Percentiles rank a stretch among this genome's conserved stretches.
These are phyloP conservation scores for Podospora australis DNA, from an alignment of 495 filamentous ascomycete genomes.

Conservation along the genomic window DNA sequence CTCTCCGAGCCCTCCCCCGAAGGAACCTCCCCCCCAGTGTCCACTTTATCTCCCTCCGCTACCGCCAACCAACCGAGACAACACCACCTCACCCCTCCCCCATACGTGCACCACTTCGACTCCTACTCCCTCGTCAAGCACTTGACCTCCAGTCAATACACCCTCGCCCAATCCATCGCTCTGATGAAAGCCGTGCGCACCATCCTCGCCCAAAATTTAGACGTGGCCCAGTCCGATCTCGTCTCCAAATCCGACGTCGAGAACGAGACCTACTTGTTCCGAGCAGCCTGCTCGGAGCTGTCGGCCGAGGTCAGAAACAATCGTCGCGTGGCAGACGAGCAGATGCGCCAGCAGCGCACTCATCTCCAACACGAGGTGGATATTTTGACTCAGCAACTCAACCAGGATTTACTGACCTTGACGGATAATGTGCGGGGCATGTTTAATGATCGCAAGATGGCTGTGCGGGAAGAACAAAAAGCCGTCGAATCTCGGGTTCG, in stretches of 20 bases:
- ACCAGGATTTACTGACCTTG: slow-evolving; percentile 68
- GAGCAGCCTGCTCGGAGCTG: slow-evolving; percentile 89
- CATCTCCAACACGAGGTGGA: slow-evolving; percentile 91
- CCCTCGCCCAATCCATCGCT: slow-evolving; percentile 59
- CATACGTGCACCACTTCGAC: slow-evolving; percentile 97
- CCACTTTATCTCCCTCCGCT: neutral
- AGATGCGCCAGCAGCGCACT: slow-evolving; percentile 69
- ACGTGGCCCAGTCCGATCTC: slow-evolving; percentile 66
- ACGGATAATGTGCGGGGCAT: slow-evolving; percentile 90
- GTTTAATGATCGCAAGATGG: slow-evolving; percentile 96
- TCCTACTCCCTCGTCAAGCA: slow-evolving; percentile 79
- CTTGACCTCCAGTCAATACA: slow-evolving; percentile 64
- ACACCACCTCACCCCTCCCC: slow-evolving; percentile 40
- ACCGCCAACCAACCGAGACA: neutral
- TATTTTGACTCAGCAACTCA: slow-evolving; percentile 73
- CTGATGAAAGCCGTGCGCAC: slow-evolving; percentile 83
- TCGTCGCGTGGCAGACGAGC: slow-evolving; percentile 56
- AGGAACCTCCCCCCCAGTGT: slow-evolving; percentile 27
- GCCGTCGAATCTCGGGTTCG: slow-evolving; percentile 64
- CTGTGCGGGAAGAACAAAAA: slow-evolving; percentile 76
- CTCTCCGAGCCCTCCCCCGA: slow-evolving; percentile 27
- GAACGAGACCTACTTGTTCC: slow-evolving; percentile 89
- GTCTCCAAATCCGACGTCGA: slow-evolving; percentile 75
- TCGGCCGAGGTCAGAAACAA: slow-evolving; percentile 67
- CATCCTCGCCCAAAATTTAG: slow-evolving; percentile 69